phyloP scores from a whole-genome alignment of 1,139 yeast species.

The Geotrichum candidum region DNA sequence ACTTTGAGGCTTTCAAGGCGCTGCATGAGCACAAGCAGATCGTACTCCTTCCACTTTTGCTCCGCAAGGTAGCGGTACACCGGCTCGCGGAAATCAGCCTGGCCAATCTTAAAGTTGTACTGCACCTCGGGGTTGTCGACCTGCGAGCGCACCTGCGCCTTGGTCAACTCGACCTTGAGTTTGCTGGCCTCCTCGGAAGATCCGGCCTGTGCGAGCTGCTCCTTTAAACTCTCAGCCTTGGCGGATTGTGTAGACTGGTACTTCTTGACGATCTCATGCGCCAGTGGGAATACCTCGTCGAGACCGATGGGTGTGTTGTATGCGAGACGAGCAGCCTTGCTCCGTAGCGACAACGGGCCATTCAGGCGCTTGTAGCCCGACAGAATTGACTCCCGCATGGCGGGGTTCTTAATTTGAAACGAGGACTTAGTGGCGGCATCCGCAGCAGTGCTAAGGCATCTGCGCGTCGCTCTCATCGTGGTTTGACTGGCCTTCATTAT shows the following conservation, averaged over 20 bases:
- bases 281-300: slow-evolving; percentile 64
- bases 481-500: background rate
- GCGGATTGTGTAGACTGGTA: slow-evolving; percentile 36
- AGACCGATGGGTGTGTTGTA: slow-evolving; percentile 67
- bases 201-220: slow-evolving; percentile 18
- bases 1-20: slow-evolving; percentile 79
- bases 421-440: slow-evolving; percentile 12
- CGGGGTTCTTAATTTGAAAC: slow-evolving; percentile 30
- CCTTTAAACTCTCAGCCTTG: slow-evolving; percentile 29
- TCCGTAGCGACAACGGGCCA: slow-evolving; percentile 47
- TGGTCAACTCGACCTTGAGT: slow-evolving; percentile 16
- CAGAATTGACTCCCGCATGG: slow-evolving; percentile 32
- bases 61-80: slow-evolving; percentile 67
- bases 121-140: slow-evolving; percentile 74
- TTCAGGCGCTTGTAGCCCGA: slow-evolving; percentile 32
- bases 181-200: slow-evolving; percentile 11
- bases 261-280: slow-evolving; percentile 54
- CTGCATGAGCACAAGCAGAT: slow-evolving; percentile 73
- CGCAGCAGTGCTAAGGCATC: background rate
- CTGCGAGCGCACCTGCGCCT: slow-evolving; percentile 51
- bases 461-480: background rate
- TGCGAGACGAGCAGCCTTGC: slow-evolving; percentile 41
- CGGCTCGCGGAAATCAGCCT: slow-evolving; percentile 65
- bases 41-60: slow-evolving; percentile 66
- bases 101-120: slow-evolving; percentile 49